A percentile compares a stretch with the other conserved stretches of the same genome.
Conservation (phyloP, 352 stramenopile species). For the Ochromonadaceae sp. region DNA sequence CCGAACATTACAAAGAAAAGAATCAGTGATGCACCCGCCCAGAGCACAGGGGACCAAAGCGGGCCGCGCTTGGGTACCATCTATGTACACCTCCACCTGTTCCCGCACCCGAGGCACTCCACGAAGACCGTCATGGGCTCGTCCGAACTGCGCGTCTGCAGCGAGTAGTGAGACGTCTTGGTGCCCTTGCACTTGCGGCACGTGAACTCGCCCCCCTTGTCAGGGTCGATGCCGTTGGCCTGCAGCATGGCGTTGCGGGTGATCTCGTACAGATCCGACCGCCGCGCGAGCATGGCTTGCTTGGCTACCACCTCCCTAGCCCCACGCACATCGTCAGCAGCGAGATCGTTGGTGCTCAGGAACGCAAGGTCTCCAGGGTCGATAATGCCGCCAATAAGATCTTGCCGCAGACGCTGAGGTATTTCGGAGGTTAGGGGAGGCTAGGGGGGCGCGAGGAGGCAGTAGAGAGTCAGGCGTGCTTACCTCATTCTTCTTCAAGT, state of each 20-base stretch:
- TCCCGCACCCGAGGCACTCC: constrained; percentile 76
- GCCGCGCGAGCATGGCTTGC: neutral
- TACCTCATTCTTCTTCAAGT: constrained; percentile 29
- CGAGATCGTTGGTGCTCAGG: neutral
- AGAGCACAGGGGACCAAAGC: too few relatives aligned
- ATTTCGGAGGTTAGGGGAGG: neutral
- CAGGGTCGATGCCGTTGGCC: constrained; percentile 25
- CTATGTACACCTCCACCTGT: constrained; percentile 82
- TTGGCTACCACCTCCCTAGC: neutral
- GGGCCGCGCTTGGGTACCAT: too few relatives aligned
- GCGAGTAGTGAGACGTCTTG: constrained; percentile 80
- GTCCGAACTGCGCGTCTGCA: constrained; percentile 82
- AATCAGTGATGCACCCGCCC: too few relatives aligned
- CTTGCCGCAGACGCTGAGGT: constrained; percentile 6
- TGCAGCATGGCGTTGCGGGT: constrained; percentile 20
- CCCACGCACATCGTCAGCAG: neutral
- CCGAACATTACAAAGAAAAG: too few relatives aligned
- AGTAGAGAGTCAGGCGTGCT: constrained; percentile 6
- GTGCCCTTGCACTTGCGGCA: constrained; percentile 74
- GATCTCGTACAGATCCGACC: constrained; percentile 20
- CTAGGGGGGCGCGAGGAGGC: neutral
- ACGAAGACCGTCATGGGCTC: constrained; percentile 89
- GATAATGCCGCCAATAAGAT: neutral
- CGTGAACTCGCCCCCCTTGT: constrained; percentile 32
- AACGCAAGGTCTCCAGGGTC: neutral